phyloP scores from a whole-genome alignment of 257 asterid genomes.

The Mentha longifolia region DNA sequence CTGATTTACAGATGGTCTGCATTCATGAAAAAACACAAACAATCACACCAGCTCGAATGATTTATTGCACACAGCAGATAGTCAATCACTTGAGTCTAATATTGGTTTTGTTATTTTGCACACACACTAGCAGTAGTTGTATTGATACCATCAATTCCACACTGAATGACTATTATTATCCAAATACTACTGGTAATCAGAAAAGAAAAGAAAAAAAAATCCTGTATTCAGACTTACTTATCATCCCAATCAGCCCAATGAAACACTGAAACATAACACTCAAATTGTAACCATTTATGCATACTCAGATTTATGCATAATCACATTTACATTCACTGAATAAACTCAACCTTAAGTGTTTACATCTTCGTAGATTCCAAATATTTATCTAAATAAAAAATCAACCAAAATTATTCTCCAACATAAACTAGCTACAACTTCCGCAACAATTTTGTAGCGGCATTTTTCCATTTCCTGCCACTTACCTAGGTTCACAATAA shows the following conservation, averaged over 20 bases:
- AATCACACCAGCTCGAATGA: not conserved
- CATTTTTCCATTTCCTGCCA: conserved; percentile 5
- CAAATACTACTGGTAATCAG: too few species aligned
- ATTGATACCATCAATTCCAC: not conserved
- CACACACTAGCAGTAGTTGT: not conserved
- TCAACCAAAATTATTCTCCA: too few species aligned
- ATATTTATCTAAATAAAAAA: conserved; percentile 2
- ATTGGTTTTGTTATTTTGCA: conserved; percentile 2
- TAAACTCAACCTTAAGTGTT: not conserved
- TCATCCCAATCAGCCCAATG: too few species aligned
- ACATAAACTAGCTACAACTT: not conserved
- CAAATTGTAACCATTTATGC: too few species aligned
- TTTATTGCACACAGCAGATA: not conserved
- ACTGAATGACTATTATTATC: not conserved
- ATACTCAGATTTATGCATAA: too few species aligned
- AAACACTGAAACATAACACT: too few species aligned
- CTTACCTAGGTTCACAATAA: not conserved
- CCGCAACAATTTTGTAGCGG: not conserved
- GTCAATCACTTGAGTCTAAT: conserved; percentile 5
- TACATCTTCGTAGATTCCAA: conserved; percentile 10
- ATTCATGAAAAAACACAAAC: not conserved
- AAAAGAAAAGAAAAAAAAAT: too few species aligned
- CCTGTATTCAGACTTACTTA: too few species aligned
- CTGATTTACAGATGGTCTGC: too few species aligned
- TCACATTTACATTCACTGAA: not conserved